Conservation (phyloP, 805 yeast species). For the Candida methanosorbosa region DNA sequence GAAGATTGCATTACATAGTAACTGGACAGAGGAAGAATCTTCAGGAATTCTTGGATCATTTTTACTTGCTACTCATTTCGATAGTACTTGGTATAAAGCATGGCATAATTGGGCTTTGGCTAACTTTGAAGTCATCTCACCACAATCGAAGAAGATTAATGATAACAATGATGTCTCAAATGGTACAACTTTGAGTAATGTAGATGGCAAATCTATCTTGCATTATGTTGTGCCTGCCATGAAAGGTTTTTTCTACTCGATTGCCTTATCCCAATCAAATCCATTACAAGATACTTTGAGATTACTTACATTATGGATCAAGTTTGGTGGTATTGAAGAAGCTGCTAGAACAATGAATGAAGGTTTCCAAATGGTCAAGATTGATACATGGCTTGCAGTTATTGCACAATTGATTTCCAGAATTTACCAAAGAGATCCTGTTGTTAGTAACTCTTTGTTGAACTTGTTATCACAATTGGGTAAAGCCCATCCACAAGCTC, state of each 20-base stretch:
- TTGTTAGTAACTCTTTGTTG: constrained; percentile 71
- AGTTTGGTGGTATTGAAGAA: constrained; percentile 88
- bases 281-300: constrained; percentile 91
- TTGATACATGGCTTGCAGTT: constrained; percentile 93
- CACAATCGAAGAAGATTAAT: constrained; percentile 24
- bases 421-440: constrained; percentile 88
- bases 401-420: constrained; percentile 93
- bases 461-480: constrained; percentile 83
- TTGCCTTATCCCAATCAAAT: constrained; percentile 75
- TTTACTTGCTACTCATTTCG: constrained; percentile 90
- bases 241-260: constrained; percentile 91
- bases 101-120: constrained; percentile 99
- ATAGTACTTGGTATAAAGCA: constrained; percentile 90
- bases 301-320: constrained; percentile 88
- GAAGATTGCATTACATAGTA: constrained; percentile 75
- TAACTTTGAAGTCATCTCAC: constrained; percentile 87
- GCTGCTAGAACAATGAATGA: constrained; percentile 86
- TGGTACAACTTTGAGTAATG: constrained; percentile 3
- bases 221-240: constrained; percentile 95
- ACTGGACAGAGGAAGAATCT: constrained; percentile 67
- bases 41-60: constrained; percentile 88
- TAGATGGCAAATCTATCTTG: constrained; percentile 47
- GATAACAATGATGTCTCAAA: constrained; percentile 2
- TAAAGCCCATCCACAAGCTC: constrained; percentile 93
- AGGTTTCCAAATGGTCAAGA: constrained; percentile 81